Conservation (phyloP, 768 basidiomycete genomes). For the Mycena crocata region DNA sequence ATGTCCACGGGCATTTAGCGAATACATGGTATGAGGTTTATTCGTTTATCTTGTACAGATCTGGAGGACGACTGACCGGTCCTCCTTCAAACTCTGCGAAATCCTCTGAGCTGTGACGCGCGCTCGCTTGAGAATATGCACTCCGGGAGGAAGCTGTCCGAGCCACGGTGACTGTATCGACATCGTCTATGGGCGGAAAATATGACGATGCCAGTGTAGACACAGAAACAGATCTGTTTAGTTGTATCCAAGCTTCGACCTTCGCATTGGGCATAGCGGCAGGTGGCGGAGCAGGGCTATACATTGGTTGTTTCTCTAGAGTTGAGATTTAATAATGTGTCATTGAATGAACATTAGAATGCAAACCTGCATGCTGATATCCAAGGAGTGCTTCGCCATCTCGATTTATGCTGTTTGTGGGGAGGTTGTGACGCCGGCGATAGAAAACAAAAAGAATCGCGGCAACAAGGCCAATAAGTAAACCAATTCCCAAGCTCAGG, state of each 20-base stretch:
- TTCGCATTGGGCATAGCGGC: slow-evolving; percentile 2
- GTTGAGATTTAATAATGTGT: background rate
- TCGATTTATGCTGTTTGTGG: background rate
- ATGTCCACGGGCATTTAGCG: no score
- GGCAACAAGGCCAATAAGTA: slow-evolving; percentile 14
- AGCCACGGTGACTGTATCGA: background rate
- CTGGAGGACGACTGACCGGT: slow-evolving; percentile 23
- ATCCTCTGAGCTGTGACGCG: background rate
- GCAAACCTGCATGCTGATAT: slow-evolving; percentile 13
- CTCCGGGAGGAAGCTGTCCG: slow-evolving; percentile 24
- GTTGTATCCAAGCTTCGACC: slow-evolving; percentile 23
- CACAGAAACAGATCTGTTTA: background rate
- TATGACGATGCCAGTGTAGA: slow-evolving; percentile 4
- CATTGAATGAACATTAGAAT: background rate
- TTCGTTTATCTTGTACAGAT: slow-evolving; percentile 24
- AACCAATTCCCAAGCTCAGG: slow-evolving; percentile 18
- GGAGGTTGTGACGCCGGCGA: slow-evolving; percentile 8
- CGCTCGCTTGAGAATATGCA: slow-evolving; percentile 28
- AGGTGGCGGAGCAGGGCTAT: background rate
- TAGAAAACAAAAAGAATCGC: slow-evolving; percentile 1
- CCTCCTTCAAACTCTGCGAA: background rate
- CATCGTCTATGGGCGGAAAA: slow-evolving; percentile 1
- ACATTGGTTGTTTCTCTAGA: slow-evolving; percentile 13
- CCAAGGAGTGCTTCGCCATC: slow-evolving; percentile 22
- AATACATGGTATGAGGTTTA: no score